Percentiles rank a stretch among this genome's conserved stretches.
These are phyloP conservation scores for Durotheca rogersii DNA, from an alignment of 495 filamentous ascomycete species.

Conservation along the genomic window DNA sequence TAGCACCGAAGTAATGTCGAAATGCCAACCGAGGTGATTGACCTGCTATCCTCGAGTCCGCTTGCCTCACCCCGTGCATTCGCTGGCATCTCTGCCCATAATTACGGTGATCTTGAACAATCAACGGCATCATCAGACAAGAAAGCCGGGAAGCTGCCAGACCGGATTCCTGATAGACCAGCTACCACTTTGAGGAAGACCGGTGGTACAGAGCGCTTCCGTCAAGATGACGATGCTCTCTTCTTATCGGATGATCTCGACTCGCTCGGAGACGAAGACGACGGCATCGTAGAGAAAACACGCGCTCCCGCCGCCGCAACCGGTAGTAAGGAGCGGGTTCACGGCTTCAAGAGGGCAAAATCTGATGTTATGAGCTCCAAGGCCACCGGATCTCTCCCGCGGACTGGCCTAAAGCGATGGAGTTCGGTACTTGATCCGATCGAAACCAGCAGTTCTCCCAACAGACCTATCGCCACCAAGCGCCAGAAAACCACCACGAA, in stretches of 20 bases:
- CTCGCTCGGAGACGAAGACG: conserved; percentile 36
- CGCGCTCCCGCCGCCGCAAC: conserved; percentile 9
- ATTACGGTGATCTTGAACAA: conserved; percentile 3
- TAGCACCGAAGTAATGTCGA: conserved; percentile 13
- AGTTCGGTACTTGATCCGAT: conserved; percentile 27
- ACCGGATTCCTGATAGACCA: not conserved
- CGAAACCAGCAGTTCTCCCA: conserved; percentile 31
- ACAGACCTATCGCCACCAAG: conserved; percentile 1
- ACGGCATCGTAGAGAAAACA: conserved; percentile 21
- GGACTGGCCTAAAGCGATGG: conserved; percentile 19
- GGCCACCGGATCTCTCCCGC: not conserved
- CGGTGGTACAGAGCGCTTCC: not conserved
- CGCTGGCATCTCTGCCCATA: conserved; percentile 1
- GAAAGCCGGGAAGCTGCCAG: not conserved
- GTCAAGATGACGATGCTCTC: conserved; percentile 28
- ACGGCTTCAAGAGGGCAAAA: conserved; percentile 9
- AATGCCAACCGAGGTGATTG: conserved; percentile 45
- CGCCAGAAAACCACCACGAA: not conserved
- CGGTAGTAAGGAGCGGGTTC: conserved; percentile 5
- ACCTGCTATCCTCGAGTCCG: conserved; percentile 38
- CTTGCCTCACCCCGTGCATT: conserved; percentile 14
- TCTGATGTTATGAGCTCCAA: conserved; percentile 7
- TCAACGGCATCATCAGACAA: conserved; percentile 3
- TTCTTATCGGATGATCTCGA: conserved; percentile 58
- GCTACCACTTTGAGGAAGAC: conserved; percentile 7